Evolutionary conservation across 1,284 basidiomycete genomes (phyloP).

Genomic region (Amylostereum chailletii): DNA sequence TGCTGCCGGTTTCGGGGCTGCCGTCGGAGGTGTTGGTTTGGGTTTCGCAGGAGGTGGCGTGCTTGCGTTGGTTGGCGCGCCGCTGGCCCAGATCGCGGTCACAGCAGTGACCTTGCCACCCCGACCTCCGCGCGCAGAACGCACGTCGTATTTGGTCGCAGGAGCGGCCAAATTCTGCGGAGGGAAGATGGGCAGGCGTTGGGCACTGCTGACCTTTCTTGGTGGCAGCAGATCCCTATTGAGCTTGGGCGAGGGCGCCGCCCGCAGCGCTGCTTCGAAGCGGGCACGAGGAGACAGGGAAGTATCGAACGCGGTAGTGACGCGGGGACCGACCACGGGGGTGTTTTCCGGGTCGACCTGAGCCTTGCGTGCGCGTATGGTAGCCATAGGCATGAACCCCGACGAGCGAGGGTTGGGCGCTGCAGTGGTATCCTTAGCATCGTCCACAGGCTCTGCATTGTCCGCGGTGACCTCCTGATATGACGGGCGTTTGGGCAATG

Average conservation of each 20-base stretch:
- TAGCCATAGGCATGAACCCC: constrained; percentile 59
- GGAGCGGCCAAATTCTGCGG: constrained; percentile 26
- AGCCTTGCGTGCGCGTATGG: constrained; percentile 21
- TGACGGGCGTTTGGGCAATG: not conserved
- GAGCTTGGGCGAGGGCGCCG: not conserved
- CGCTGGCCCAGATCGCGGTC: constrained; percentile 60
- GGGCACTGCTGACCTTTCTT: constrained; percentile 3
- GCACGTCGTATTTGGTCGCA: constrained; percentile 60
- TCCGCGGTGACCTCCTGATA: not conserved
- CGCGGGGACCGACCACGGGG: not conserved
- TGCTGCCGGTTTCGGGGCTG: constrained; percentile 4
- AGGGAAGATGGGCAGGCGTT: constrained; percentile 22
- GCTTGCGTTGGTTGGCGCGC: not conserved
- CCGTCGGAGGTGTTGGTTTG: not conserved
- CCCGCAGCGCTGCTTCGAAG: not conserved
- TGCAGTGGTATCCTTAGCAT: constrained; percentile 18
- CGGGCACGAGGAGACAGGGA: constrained; percentile 14
- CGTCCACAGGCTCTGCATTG: not conserved
- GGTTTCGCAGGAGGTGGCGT: constrained; percentile 8
- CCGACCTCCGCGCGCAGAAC: constrained; percentile 68
- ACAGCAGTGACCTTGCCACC: constrained; percentile 72
- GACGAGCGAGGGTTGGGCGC: constrained; percentile 63
- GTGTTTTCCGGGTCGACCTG: not conserved
- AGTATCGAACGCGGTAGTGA: not conserved
- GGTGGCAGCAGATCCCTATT: not conserved